Evolutionary conservation across 305 asterid species (phyloP).

Genomic region (Fraxinus floribunda): DNA sequence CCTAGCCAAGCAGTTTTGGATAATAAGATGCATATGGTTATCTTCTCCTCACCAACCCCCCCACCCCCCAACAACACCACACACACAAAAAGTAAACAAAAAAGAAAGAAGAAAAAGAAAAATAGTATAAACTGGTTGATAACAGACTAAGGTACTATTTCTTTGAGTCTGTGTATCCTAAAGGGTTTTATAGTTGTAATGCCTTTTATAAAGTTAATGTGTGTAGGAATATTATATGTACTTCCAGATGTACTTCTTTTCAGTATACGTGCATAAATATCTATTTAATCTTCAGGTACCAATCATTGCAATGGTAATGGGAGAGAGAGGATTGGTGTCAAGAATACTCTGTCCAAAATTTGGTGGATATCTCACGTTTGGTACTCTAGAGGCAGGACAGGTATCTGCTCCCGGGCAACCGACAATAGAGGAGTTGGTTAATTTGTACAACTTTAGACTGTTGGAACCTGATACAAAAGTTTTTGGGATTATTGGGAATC

Average conservation of each 20-base stretch:
- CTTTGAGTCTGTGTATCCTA: neutral
- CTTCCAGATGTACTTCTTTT: constrained; percentile 15
- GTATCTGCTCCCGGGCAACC: constrained; percentile 99
- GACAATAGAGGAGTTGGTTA: constrained; percentile 69
- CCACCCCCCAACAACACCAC: no score
- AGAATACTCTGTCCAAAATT: constrained; percentile 87
- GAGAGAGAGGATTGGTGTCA: constrained; percentile 87
- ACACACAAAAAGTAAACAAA: neutral
- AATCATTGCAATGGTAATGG: constrained; percentile 97
- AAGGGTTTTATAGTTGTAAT: neutral
- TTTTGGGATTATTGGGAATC: constrained; percentile 87
- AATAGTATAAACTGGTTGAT: neutral
- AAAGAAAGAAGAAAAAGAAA: neutral
- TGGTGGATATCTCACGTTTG: constrained; percentile 96
- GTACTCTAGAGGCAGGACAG: constrained; percentile 71
- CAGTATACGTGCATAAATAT: constrained; percentile 21
- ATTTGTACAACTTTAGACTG: constrained; percentile 70
- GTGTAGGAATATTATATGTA: neutral
- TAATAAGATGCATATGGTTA: neutral
- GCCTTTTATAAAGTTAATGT: neutral
- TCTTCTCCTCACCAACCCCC: neutral
- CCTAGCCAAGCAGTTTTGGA: neutral
- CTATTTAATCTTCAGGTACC: constrained; percentile 59
- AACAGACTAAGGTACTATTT: neutral
- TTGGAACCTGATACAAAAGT: constrained; percentile 77